These are phyloP conservation scores for Solanum virginianum DNA, from an alignment of 257 asterid genomes.

Conservation along the genomic window DNA sequence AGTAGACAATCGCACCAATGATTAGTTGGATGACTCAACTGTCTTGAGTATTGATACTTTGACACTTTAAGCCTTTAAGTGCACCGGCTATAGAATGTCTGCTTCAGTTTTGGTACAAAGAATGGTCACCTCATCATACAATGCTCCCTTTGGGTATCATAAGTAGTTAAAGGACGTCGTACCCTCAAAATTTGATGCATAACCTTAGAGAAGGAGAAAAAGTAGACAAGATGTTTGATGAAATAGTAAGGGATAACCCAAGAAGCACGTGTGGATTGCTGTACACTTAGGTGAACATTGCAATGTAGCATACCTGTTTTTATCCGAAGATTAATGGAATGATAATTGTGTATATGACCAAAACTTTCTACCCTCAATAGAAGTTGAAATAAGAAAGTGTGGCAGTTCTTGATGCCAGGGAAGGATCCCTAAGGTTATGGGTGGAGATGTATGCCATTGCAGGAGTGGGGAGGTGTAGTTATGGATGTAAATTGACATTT, in stretches of 20 bases:
- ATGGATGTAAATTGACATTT: background rate
- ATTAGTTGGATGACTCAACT: background rate
- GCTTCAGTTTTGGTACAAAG: background rate
- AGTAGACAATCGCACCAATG: background rate
- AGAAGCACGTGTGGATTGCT: no score
- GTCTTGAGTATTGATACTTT: background rate
- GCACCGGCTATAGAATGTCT: background rate
- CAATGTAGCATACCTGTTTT: no score
- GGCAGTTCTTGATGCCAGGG: no score
- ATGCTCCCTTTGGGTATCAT: background rate
- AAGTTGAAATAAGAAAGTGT: no score
- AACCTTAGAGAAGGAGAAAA: background rate
- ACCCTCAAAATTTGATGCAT: background rate
- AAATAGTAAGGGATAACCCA: background rate
- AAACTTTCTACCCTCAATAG: no score
- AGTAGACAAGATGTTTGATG: background rate
- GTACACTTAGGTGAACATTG: no score
- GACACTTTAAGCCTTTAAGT: no score
- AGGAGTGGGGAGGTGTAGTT: background rate
- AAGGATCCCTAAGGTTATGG: no score
- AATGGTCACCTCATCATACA: background rate
- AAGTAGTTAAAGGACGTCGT: background rate
- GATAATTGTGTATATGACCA: no score
- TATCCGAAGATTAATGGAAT: no score
- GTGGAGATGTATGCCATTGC: no score